A percentile compares a stretch with the other conserved stretches of the same genome.
Conservation (phyloP, 495 filamentous ascomycete species). For the Aspergillus asperescens region DNA sequence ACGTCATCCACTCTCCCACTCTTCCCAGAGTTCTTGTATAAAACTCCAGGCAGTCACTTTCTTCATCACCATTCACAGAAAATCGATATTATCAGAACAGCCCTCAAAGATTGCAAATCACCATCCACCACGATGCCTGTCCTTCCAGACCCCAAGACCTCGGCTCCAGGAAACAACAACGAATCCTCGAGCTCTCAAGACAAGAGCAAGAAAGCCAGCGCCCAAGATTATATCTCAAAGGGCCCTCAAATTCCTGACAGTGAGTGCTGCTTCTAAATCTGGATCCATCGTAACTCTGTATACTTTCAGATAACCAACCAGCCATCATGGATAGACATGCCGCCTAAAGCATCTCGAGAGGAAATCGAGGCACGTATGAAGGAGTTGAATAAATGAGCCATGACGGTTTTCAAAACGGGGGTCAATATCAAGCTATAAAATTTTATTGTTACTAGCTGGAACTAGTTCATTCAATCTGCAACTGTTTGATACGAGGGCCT, state of each 20-base stretch:
- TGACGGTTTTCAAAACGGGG: not conserved
- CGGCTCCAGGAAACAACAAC: slow-evolving; percentile 21
- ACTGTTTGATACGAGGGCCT: not conserved
- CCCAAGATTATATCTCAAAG: slow-evolving; percentile 37
- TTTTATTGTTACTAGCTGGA: not conserved
- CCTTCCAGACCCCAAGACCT: slow-evolving; percentile 31
- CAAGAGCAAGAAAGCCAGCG: slow-evolving; percentile 30
- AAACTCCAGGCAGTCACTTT: not conserved
- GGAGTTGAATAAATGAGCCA: slow-evolving; percentile 56
- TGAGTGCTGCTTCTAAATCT: slow-evolving; percentile 18
- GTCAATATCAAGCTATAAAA: not conserved
- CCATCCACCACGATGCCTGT: slow-evolving; percentile 29
- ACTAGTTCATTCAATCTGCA: not conserved
- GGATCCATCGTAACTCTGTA: too few relatives aligned
- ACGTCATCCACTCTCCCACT: not conserved
- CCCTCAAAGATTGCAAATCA: not conserved
- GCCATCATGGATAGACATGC: slow-evolving; percentile 47
- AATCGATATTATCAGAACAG: not conserved
- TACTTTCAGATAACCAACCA: slow-evolving; percentile 7
- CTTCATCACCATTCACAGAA: not conserved
- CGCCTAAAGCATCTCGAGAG: slow-evolving; percentile 57
- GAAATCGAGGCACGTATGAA: slow-evolving; percentile 59
- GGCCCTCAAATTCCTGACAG: slow-evolving; percentile 43
- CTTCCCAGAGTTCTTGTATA: slow-evolving; percentile 1
- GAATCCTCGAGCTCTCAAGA: slow-evolving; percentile 15